Percentiles rank a stretch among this genome's conserved stretches.
Evolutionary conservation across 2,329 filamentous ascomycete genomes (phyloP).

Genomic region (Camillea tinctor): DNA sequence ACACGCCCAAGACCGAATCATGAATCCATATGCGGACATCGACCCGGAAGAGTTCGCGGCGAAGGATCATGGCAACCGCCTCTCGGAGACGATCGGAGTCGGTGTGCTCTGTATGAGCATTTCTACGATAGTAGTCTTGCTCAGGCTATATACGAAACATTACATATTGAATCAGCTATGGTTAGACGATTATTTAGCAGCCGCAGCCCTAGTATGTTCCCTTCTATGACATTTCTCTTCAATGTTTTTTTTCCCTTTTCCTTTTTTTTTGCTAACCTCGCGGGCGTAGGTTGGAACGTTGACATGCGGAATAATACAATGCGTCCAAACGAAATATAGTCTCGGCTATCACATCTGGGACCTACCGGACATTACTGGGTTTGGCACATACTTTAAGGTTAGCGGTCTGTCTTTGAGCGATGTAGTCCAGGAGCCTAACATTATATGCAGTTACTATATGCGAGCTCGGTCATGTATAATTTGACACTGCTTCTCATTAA

Average conservation of each 20-base stretch:
- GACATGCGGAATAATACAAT: conserved; percentile 15
- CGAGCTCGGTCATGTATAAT: conserved; percentile 18
- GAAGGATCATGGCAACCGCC: conserved; percentile 13
- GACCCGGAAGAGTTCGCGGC: background rate
- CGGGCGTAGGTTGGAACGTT: conserved; percentile 10
- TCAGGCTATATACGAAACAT: conserved; percentile 18
- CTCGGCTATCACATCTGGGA: conserved; percentile 17
- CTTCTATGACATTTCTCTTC: background rate
- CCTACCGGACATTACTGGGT: background rate
- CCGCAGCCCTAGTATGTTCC: conserved; percentile 16
- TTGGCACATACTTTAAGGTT: conserved; percentile 16
- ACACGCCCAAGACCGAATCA: background rate
- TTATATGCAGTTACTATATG: conserved; percentile 17
- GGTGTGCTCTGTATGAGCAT: conserved; percentile 14
- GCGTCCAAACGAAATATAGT: conserved; percentile 14
- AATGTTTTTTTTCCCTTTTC: too few species aligned
- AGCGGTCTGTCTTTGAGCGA: background rate
- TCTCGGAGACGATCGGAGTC: conserved; percentile 12
- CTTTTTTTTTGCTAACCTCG: too few species aligned
- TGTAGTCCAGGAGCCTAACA: conserved; percentile 5
- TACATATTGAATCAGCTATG: conserved; percentile 16
- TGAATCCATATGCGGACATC: background rate
- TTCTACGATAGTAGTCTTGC: conserved; percentile 13
- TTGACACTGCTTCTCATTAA: conserved; percentile 19
- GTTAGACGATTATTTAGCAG: conserved; percentile 18